Evolutionary conservation across 306 rosid genomes (phyloP).

Genomic region (Mimosa pudica): DNA sequence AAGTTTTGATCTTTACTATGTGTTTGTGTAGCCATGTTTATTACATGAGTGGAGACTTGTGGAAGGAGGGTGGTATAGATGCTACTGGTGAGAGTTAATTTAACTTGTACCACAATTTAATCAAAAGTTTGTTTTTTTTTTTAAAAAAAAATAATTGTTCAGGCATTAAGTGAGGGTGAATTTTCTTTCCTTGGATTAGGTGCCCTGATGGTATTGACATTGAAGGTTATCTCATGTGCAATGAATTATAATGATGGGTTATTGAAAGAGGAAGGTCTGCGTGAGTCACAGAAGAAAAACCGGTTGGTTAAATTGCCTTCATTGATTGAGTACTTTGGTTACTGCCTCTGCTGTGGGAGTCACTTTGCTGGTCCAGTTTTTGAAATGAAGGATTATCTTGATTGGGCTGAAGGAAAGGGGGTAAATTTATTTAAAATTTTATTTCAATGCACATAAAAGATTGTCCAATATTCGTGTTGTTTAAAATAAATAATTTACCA

Average conservation of each 20-base stretch:
- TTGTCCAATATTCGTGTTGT: not conserved
- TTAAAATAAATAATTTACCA: not conserved
- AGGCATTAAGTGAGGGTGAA: conserved; percentile 1
- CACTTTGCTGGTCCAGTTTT: conserved; percentile 98
- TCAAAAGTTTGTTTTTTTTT: not conserved
- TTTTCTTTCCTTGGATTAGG: conserved; percentile 53
- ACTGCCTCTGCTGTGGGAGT: conserved; percentile 90
- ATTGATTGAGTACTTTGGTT: conserved; percentile 75
- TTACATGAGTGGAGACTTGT: conserved; percentile 99
- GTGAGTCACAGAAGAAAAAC: conserved; percentile 81
- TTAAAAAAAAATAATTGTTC: not conserved
- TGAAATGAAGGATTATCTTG: conserved; percentile 93
- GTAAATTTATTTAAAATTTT: conserved; percentile 41
- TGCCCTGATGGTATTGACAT: conserved; percentile 87
- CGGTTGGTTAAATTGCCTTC: conserved; percentile 79
- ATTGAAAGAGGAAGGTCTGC: conserved; percentile 79
- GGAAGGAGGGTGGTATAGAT: conserved; percentile 99
- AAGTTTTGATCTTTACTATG: conserved; percentile 38
- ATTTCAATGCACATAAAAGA: not conserved
- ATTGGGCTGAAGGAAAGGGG: conserved; percentile 93
- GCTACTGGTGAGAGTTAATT: conserved; percentile 76
- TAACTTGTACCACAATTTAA: not conserved
- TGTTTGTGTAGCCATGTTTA: conserved; percentile 70
- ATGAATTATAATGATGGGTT: conserved; percentile 90
- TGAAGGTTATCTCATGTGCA: conserved; percentile 88